A percentile compares a stretch with the other conserved stretches of the same genome.
These are phyloP conservation scores for Microsporum canis DNA, from an alignment of 2,329 filamentous ascomycete genomes.

Conservation along the genomic window DNA sequence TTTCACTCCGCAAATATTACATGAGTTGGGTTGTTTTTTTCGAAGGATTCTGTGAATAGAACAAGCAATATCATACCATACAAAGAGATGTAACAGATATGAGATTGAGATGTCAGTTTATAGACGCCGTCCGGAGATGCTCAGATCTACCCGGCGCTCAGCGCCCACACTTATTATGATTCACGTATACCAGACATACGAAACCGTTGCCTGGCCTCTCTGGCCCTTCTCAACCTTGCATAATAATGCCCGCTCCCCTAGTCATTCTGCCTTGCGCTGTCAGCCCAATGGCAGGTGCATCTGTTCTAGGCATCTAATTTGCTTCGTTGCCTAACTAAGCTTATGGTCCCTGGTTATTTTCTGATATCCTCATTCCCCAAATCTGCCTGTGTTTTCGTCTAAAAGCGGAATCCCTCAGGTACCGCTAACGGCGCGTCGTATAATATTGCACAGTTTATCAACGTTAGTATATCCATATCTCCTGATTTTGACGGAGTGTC, in stretches of 20 bases:
- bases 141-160: neutral
- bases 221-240: neutral
- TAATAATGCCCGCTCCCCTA: neutral
- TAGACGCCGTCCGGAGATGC: neutral
- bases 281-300: neutral
- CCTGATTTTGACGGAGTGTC: slow-evolving; percentile 1
- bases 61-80: too few species aligned
- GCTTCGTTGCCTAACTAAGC: neutral
- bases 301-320: neutral
- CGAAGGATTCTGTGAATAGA: too few species aligned
- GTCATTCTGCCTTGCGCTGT: neutral
- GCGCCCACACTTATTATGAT: neutral
- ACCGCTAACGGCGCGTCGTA: neutral
- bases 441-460: neutral
- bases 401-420: neutral
- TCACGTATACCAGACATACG: neutral
- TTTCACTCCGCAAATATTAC: too few species aligned
- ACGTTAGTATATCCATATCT: neutral
- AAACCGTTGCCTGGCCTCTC: neutral
- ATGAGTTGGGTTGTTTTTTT: too few species aligned
- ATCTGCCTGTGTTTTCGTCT: neutral
- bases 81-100: too few species aligned
- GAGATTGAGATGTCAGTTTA: too few species aligned
- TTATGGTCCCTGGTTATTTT: neutral
- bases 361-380: neutral